Base-by-base conservation (phyloP, 768 basidiomycete genomes). In the Lepiota venenata region DNA sequence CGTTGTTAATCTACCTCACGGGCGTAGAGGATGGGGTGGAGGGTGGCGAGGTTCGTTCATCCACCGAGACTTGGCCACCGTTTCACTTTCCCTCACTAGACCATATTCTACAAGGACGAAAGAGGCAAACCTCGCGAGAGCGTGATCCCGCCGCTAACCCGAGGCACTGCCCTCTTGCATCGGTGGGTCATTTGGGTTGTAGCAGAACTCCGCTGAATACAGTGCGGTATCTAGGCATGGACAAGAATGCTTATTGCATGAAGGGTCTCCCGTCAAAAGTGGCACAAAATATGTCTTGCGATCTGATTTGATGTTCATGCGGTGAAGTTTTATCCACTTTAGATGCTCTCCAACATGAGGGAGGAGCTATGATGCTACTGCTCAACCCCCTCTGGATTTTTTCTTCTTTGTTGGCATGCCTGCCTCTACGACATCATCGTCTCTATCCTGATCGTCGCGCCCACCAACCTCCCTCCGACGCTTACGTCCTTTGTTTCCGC, bases 341-440 rank as follows among this genome's bases (percentile, higher is more conserved):
- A n/a, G 32, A 50, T 44, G n/a, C 42, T 14, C 14, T 22, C 39
- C 29, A 18, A 29, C 25, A 25, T 5, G 3, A 25, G 5, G 25
- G 25, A 49, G 15, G 35, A 38, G 37, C 29, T 1, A 39, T 9
- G 38, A 27, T 14, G 53, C 15, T 14, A 56, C 61, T 69, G 72
- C 56, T 75, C 64, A 57, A 76, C 73, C 25, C 25, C 74, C 69
- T 67, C 79, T 88, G 14, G 63, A 65, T 56, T 68, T 74, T 64
- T 79, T 86, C 72, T 81, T 85, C 53, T 73, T 72, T 40, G 63
- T 71, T 14, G 92, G 91, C 81, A 96, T 85, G 1, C 93, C 95
- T 42, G 91, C 93, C 70, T 98, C 90, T 7, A 92, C 83, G 16
- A 85, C 76, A 71, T 98, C 96, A 64, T 99, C 96, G 60, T 98